A percentile compares a stretch with the other conserved stretches of the same genome.
phyloP scores from a whole-genome alignment of 306 rosid genomes.

The Myrica gale region DNA sequence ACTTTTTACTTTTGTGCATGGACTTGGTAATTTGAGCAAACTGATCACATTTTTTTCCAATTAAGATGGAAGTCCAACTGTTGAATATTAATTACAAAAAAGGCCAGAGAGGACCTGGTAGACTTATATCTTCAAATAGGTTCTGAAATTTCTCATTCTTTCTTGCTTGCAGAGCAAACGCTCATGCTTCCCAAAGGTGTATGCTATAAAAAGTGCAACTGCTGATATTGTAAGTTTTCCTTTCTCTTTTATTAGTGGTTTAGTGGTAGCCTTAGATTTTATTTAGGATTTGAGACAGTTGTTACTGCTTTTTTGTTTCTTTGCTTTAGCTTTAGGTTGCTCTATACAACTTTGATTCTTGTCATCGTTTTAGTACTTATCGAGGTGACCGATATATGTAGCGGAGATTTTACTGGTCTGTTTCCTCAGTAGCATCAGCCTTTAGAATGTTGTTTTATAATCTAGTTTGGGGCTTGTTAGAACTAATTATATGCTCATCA shows the following conservation, averaged over 20 bases:
- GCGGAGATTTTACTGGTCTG: background rate
- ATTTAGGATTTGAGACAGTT: background rate
- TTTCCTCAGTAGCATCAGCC: background rate
- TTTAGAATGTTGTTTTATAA: background rate
- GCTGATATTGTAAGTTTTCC: constrained; percentile 86
- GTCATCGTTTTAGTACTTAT: background rate
- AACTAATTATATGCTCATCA: constrained; percentile 26
- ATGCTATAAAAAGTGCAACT: constrained; percentile 81
- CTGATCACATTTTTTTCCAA: constrained; percentile 12
- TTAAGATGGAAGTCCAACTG: background rate
- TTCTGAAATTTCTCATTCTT: constrained; percentile 10
- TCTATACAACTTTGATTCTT: background rate
- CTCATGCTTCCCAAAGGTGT: constrained; percentile 72
- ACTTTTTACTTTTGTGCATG: too few relatives aligned
- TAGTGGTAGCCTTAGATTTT: constrained; percentile 6
- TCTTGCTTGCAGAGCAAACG: constrained; percentile 74
- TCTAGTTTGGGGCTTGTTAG: background rate
- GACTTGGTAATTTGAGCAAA: constrained; percentile 2
- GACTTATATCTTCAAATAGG: background rate
- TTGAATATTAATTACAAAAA: background rate
- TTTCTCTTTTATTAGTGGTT: background rate
- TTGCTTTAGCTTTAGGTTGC: background rate
- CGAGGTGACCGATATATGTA: background rate
- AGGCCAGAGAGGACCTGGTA: background rate
- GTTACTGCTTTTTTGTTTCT: too few relatives aligned